Conservation (phyloP, 805 yeast genomes). For the Ogataea trehaloabstinens region DNA sequence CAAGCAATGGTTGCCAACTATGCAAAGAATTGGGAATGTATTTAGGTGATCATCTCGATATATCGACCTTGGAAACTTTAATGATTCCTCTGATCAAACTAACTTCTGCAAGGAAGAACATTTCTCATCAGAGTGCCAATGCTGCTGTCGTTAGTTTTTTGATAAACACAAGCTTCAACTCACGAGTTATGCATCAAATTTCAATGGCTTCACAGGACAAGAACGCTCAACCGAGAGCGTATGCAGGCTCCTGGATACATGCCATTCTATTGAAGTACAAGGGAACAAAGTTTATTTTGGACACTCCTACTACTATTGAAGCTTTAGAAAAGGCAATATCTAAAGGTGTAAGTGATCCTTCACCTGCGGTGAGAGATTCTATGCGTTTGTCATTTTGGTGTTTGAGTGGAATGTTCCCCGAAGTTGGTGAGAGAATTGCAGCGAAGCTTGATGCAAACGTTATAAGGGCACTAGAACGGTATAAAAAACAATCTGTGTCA, state of each 20-base stretch:
- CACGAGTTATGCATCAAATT: conserved; percentile 50
- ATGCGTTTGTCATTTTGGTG: conserved; percentile 78
- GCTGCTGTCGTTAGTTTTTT: conserved; percentile 55
- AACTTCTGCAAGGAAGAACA: conserved; percentile 59
- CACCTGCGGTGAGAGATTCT: conserved; percentile 72
- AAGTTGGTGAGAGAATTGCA: conserved; percentile 41
- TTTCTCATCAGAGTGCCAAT: conserved; percentile 59
- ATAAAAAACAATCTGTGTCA: conserved; percentile 39
- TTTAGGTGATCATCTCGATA: conserved; percentile 41
- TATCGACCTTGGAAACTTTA: conserved; percentile 46
- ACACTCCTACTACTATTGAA: conserved; percentile 36
- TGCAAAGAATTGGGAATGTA: conserved; percentile 61
- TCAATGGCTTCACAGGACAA: conserved; percentile 60
- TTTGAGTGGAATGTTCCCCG: conserved; percentile 52
- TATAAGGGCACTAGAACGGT: conserved; percentile 59
- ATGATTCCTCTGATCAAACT: conserved; percentile 49
- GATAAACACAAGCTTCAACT: conserved; percentile 51
- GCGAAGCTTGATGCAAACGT: conserved; percentile 42
- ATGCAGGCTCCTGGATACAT: conserved; percentile 68
- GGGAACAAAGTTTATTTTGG: conserved; percentile 29
- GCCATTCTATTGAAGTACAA: conserved; percentile 55
- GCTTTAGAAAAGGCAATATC: conserved; percentile 47
- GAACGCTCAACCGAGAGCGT: conserved; percentile 66
- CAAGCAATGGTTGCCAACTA: conserved; percentile 71
- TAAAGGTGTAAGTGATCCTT: conserved; percentile 74